phyloP scores from a whole-genome alignment of 2,329 filamentous ascomycete species.

The Coniochaeta prunicola region DNA sequence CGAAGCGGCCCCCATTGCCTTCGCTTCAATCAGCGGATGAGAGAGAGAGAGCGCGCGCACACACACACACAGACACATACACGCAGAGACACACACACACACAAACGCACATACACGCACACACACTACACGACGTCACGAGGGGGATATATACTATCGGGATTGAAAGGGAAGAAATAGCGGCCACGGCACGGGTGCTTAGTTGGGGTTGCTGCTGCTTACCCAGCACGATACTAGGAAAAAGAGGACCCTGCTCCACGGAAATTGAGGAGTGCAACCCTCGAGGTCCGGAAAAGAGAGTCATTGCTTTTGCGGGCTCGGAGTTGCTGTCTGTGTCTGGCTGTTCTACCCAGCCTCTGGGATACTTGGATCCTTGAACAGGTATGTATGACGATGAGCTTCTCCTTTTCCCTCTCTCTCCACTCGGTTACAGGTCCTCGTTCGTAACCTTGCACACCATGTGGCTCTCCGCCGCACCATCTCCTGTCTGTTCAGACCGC shows the following conservation, averaged over 20 bases:
- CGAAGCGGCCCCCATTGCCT: neutral
- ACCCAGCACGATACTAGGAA: neutral
- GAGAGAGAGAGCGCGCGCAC: neutral
- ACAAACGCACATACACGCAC: neutral
- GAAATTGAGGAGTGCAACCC: constrained; percentile 2
- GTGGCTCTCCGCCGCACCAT: neutral
- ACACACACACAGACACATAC: neutral
- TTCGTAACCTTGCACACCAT: neutral
- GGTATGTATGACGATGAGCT: constrained; percentile 1
- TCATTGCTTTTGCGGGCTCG: neutral
- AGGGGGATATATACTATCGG: neutral
- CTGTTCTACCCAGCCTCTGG: too few species aligned
- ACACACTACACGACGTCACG: neutral
- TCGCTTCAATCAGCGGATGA: neutral
- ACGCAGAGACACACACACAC: neutral
- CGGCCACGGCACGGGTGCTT: neutral
- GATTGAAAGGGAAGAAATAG: neutral
- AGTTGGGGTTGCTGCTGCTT: too few species aligned
- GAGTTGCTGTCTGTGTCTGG: neutral
- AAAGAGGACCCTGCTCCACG: neutral
- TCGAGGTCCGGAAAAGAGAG: neutral
- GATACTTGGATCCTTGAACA: neutral
- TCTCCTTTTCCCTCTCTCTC: neutral
- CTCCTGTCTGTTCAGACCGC: neutral
- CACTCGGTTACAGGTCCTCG: neutral